Base-by-base conservation (phyloP, 208 protist species). In the Plasmodiophora brassicae region DNA sequence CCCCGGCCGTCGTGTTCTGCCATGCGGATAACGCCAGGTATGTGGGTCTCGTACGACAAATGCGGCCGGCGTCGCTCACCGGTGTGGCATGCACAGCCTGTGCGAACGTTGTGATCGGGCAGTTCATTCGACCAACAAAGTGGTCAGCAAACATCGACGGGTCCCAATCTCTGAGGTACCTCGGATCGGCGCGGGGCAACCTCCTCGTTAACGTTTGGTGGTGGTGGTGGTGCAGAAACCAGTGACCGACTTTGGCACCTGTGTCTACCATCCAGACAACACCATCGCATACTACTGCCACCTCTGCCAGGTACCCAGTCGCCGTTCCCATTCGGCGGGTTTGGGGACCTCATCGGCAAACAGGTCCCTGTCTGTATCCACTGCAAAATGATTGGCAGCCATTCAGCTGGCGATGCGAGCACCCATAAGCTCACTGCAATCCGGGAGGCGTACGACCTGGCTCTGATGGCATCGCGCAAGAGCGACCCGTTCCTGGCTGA, bases 361-460 rank as follows among this genome's bases (percentile, higher is more conserved):
- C 65, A 78, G 65, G 65, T 78, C 5, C 65, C 65, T 5, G 65
- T 78, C 20, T 78, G 65, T 78, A 78, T 78, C n/a, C 20, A 8
- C 65, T 78, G 65, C 65, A 78, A 78, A 78, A 78, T 78, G 65
- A 38, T 78, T 5, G 65, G 65, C 32, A 78, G 65, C 65, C 65
- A 78, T 78, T 78, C 14, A 44, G 32, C 65, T 38, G 65, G 65
- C 5, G 65, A 78, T 36, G 65, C 65, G 20, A 78, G 65, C 65
- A 78, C 65, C 20, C 65, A 78, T 38, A 78, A 78, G n/a, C n/a
- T 78, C 10, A 78, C 5, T 32, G 65, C n/a, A 8, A 78, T 78
- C 41, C 5, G n/a, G 41, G 65, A 78, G 41, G 65, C 65, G 20
- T 78, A 78, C 41, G 65, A 78, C 32, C 65, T 78, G 20, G 5